phyloP scores from a whole-genome alignment of 2,329 filamentous ascomycete genomes.

The Cladosporium colombiae region DNA sequence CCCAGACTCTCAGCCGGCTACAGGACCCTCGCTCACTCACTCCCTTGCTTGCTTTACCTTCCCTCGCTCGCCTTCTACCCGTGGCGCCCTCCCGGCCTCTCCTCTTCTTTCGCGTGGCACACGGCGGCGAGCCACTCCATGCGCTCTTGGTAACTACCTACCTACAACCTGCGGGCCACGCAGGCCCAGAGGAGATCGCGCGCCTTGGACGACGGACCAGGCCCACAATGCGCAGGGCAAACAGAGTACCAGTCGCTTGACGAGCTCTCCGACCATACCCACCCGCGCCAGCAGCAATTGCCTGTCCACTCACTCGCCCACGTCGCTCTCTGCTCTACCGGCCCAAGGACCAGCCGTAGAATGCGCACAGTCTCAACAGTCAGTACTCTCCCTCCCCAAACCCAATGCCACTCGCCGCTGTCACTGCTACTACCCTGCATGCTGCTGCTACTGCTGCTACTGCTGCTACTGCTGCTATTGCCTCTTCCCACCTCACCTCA shows the following conservation, averaged over 20 bases:
- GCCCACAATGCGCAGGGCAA: conserved; percentile 21
- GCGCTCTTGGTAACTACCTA: not conserved
- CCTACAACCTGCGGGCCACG: not conserved
- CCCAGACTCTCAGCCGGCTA: not conserved
- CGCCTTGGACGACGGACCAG: conserved; percentile 16
- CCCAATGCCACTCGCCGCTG: not conserved
- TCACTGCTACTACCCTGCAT: conserved; percentile 2
- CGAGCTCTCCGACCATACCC: conserved; percentile 2
- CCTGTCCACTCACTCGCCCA: not conserved
- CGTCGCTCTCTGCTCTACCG: not conserved
- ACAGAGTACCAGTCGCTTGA: conserved; percentile 12
- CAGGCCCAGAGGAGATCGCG: conserved; percentile 18
- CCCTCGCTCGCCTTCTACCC: not conserved
- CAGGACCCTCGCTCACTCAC: not conserved
- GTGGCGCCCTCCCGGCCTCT: conserved; percentile 2
- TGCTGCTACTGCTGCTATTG: not conserved
- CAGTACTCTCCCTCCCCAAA: not conserved
- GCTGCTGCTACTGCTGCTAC: too few relatives aligned
- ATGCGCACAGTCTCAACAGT: conserved; percentile 27
- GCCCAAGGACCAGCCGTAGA: conserved; percentile 18
- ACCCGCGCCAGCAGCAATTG: not conserved
- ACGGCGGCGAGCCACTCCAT: conserved; percentile 8
- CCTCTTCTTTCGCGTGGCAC: conserved; percentile 5
- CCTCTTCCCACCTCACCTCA: not conserved
- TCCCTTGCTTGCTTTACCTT: not conserved